Evolutionary conservation across 805 yeast genomes (phyloP).

Genomic region (Zygotorulaspora danielsina): DNA sequence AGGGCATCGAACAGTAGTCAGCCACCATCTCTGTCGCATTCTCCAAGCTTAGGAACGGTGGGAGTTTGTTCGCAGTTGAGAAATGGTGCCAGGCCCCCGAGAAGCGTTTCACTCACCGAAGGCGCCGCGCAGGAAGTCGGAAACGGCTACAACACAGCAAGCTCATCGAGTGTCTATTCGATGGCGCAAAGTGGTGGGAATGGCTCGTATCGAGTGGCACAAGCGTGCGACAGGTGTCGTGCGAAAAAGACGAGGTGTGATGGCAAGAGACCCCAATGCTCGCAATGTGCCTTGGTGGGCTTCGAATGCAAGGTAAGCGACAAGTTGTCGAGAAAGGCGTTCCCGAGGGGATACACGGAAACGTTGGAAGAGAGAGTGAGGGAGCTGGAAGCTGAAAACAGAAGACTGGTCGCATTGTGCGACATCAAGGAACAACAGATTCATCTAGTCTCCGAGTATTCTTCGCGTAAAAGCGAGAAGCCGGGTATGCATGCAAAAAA

Average conservation of each 20-base stretch:
- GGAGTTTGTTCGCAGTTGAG: neutral
- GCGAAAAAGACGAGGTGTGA: conserved; percentile 42
- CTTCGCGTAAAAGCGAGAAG: conserved; percentile 14
- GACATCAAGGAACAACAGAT: conserved; percentile 32
- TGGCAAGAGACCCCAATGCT: conserved; percentile 56
- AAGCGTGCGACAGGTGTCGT: conserved; percentile 88
- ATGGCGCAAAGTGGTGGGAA: neutral
- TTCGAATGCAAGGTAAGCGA: conserved; percentile 87
- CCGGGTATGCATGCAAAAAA: conserved; percentile 10
- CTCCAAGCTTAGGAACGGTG: conserved; percentile 4
- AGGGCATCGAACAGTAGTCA: conserved; percentile 7
- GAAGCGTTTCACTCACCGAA: neutral
- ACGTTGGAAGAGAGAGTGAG: conserved; percentile 83
- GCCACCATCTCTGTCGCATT: conserved; percentile 11
- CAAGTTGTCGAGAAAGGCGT: conserved; percentile 77
- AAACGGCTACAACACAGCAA: conserved; percentile 4
- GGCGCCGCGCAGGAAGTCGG: neutral
- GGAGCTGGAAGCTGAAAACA: conserved; percentile 77
- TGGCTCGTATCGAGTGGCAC: conserved; percentile 64
- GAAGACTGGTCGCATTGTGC: conserved; percentile 51
- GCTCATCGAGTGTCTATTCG: conserved; percentile 9
- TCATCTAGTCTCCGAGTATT: conserved; percentile 22
- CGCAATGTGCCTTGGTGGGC: conserved; percentile 80
- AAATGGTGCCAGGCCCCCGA: conserved; percentile 1
- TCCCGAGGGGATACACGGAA: conserved; percentile 90